A percentile compares a stretch with the other conserved stretches of the same genome.
phyloP scores from a whole-genome alignment of 106 monocot genomes.

The Allium sativum region DNA sequence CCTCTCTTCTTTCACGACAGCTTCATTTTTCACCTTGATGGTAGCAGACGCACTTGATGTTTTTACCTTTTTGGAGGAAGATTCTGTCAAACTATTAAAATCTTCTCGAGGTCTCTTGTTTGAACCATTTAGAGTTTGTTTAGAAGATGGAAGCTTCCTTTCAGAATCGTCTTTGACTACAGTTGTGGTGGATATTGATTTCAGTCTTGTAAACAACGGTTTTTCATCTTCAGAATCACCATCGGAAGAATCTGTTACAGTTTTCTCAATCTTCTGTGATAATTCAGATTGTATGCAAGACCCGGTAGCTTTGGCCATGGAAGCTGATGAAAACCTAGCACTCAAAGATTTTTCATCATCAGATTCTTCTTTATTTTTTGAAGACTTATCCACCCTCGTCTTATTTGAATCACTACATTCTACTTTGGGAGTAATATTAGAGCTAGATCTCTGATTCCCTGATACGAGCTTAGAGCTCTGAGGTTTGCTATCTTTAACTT shows the following conservation, averaged over 20 bases:
- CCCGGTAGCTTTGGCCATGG: constrained; percentile 1
- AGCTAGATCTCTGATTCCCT: too few relatives aligned
- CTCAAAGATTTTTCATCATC: constrained; percentile 12
- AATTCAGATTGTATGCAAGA: constrained; percentile 29
- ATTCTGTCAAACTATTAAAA: constrained; percentile 7
- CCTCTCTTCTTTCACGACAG: constrained; percentile 20
- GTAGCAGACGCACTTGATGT: constrained; percentile 16
- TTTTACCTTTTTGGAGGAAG: constrained; percentile 43
- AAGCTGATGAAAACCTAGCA: constrained; percentile 10
- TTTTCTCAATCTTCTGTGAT: constrained; percentile 7
- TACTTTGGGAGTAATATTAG: too few relatives aligned
- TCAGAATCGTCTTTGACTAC: constrained; percentile 21
- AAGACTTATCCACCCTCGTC: constrained; percentile 16
- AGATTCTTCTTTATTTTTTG: constrained; percentile 17
- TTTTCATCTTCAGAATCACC: constrained; percentile 45
- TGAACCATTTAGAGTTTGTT: constrained; percentile 12
- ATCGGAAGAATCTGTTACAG: constrained; percentile 19
- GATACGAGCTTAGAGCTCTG: constrained; percentile 1
- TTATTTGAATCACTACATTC: background rate
- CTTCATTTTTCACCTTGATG: constrained; percentile 31
- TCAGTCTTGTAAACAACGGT: constrained; percentile 34
- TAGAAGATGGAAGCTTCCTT: constrained; percentile 33
- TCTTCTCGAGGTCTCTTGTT: constrained; percentile 33
- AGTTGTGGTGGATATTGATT: constrained; percentile 23
- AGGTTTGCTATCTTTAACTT: constrained; percentile 17